phyloP scores from a whole-genome alignment of 331 rosid species.

The Rosa hybrid region DNA sequence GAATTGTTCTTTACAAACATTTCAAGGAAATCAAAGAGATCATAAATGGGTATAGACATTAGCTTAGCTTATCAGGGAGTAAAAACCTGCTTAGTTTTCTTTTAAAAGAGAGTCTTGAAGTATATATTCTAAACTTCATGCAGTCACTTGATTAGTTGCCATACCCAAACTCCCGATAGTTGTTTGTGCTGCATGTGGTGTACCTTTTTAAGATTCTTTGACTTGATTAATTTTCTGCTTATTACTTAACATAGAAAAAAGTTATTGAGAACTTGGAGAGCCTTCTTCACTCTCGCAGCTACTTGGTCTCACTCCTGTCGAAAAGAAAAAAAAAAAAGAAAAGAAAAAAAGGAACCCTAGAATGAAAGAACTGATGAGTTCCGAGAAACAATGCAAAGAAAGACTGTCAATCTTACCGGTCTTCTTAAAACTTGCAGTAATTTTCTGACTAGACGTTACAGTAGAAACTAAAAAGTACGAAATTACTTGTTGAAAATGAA shows the following conservation, averaged over 20 bases:
- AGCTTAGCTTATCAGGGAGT: neutral
- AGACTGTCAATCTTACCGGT: neutral
- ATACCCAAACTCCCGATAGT: neutral
- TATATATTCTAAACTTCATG: neutral
- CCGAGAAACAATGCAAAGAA: neutral
- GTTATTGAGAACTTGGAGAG: neutral
- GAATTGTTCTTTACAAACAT: neutral
- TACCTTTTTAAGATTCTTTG: neutral
- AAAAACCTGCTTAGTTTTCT: too few relatives aligned
- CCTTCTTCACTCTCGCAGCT: neutral
- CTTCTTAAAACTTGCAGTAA: neutral
- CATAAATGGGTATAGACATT: neutral
- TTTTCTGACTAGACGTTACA: slow-evolving; percentile 5
- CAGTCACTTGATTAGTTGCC: neutral
- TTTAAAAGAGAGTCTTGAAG: neutral
- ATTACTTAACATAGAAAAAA: neutral
- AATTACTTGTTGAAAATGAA: neutral
- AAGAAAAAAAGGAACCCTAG: neutral
- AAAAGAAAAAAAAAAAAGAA: neutral
- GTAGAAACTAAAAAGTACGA: neutral
- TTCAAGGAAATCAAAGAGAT: neutral
- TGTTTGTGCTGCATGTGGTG: neutral
- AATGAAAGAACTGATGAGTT: neutral
- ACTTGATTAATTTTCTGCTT: neutral
- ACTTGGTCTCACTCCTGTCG: neutral